Evolutionary conservation across 441 rosid species (phyloP).

Genomic region (Rhodomyrtus psidioides): DNA sequence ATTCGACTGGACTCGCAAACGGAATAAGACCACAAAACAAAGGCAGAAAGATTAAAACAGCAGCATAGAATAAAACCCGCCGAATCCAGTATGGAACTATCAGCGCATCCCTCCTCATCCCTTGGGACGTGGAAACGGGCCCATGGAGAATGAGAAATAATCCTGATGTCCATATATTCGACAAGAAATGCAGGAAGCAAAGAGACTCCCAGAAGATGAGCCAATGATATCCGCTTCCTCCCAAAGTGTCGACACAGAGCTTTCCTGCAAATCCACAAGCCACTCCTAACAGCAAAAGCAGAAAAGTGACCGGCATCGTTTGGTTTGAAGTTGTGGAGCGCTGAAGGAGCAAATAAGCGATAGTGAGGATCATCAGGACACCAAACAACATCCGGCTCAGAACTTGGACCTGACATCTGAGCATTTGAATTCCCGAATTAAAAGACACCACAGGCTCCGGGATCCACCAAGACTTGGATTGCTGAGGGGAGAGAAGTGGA

Average conservation of each 20-base stretch:
- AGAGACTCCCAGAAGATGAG: constrained; percentile 60
- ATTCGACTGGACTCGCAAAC: constrained; percentile 55
- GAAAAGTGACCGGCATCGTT: constrained; percentile 64
- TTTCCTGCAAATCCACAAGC: constrained; percentile 72
- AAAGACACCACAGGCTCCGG: constrained; percentile 43
- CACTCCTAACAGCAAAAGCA: constrained; percentile 54
- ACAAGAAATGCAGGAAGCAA: constrained; percentile 58
- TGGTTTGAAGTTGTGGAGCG: constrained; percentile 53
- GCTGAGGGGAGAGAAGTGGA: constrained; percentile 19
- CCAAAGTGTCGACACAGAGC: constrained; percentile 72
- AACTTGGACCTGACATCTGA: constrained; percentile 56
- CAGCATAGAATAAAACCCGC: constrained; percentile 30
- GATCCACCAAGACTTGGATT: constrained; percentile 65
- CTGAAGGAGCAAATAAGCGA: constrained; percentile 50
- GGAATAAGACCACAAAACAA: constrained; percentile 64
- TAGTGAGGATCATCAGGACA: constrained; percentile 41
- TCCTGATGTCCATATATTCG: constrained; percentile 27
- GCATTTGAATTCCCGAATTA: constrained; percentile 35
- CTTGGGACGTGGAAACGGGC: constrained; percentile 26
- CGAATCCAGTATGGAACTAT: constrained; percentile 59
- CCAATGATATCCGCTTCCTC: constrained; percentile 74
- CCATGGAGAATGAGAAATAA: constrained; percentile 50
- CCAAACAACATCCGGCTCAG: constrained; percentile 57
- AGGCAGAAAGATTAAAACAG: constrained; percentile 41
- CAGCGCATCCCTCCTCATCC: constrained; percentile 4